Conservation (phyloP, 1,284 basidiomycete species). For the Marasmius fiardii region DNA sequence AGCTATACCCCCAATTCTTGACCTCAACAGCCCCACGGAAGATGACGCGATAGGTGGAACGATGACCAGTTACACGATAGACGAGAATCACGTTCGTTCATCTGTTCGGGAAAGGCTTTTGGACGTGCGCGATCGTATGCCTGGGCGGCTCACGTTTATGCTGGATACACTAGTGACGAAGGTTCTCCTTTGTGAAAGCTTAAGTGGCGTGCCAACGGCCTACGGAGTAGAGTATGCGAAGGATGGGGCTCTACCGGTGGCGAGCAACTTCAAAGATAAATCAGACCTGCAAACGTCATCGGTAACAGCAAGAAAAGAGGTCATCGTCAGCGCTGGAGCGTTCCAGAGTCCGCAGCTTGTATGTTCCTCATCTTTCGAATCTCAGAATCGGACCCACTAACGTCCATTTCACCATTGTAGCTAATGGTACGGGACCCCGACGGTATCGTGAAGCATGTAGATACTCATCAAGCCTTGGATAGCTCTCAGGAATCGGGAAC, state of each 20-base stretch:
- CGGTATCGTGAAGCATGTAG: neutral
- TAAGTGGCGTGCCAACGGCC: conserved; percentile 8
- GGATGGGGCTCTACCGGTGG: conserved; percentile 11
- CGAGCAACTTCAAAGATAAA: conserved; percentile 17
- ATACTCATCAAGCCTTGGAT: neutral
- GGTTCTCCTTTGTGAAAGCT: conserved; percentile 14
- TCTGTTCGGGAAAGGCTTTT: conserved; percentile 19
- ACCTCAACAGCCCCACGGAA: conserved; percentile 17
- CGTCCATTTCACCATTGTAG: conserved; percentile 14
- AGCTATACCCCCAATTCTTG: conserved; percentile 14
- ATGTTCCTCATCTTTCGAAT: neutral
- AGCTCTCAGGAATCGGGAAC: conserved; percentile 30
- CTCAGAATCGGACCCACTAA: neutral
- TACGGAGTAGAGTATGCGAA: conserved; percentile 14
- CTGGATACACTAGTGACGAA: conserved; percentile 20
- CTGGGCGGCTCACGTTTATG: conserved; percentile 13
- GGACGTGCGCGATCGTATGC: conserved; percentile 9
- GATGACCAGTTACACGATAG: conserved; percentile 17
- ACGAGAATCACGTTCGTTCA: conserved; percentile 18
- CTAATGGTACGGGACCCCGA: conserved; percentile 24
- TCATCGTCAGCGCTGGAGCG: conserved; percentile 19
- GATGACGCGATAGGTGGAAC: conserved; percentile 17
- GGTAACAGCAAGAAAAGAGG: conserved; percentile 15
- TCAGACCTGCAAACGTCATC: conserved; percentile 13
- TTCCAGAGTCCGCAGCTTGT: conserved; percentile 20